These are phyloP conservation scores for Quambalaria eucalypti DNA, from an alignment of 1,284 basidiomycete species.

Conservation along the genomic window DNA sequence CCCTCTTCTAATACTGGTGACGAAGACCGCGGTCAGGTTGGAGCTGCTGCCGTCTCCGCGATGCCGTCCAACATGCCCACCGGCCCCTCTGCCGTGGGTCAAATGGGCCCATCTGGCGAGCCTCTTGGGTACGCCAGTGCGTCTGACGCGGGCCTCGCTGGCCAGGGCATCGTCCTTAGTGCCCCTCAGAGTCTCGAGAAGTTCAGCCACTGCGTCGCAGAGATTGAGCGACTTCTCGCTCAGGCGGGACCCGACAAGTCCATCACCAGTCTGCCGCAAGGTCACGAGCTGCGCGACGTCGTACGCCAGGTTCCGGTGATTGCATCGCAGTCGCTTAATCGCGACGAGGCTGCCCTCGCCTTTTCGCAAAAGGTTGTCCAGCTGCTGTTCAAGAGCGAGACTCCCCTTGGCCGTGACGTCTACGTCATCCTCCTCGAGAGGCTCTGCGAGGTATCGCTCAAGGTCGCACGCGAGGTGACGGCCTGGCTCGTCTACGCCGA, in stretches of 20 bases:
- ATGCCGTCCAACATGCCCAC: constrained; percentile 1
- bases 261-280: constrained; percentile 53
- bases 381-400: constrained; percentile 43
- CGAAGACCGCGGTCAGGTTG: background rate
- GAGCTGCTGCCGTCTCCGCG: constrained; percentile 1
- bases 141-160: background rate
- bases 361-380: constrained; percentile 87
- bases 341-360: constrained; percentile 73
- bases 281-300: constrained; percentile 75
- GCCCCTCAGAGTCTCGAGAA: constrained; percentile 45
- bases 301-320: constrained; percentile 72
- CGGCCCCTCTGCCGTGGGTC: background rate
- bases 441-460: constrained; percentile 77
- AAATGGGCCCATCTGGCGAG: background rate
- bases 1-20: constrained; percentile 6
- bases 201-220: constrained; percentile 38
- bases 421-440: constrained; percentile 81
- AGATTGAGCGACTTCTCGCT: constrained; percentile 36
- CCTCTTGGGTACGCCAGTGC: background rate
- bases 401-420: constrained; percentile 34
- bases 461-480: constrained; percentile 91
- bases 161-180: constrained; percentile 5
- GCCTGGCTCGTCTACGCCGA: constrained; percentile 95
- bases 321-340: constrained; percentile 66
- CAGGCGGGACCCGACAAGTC: constrained; percentile 21